phyloP scores from a whole-genome alignment of 371 early-diverging fungal genomes.

The Actinomucor elegans region DNA sequence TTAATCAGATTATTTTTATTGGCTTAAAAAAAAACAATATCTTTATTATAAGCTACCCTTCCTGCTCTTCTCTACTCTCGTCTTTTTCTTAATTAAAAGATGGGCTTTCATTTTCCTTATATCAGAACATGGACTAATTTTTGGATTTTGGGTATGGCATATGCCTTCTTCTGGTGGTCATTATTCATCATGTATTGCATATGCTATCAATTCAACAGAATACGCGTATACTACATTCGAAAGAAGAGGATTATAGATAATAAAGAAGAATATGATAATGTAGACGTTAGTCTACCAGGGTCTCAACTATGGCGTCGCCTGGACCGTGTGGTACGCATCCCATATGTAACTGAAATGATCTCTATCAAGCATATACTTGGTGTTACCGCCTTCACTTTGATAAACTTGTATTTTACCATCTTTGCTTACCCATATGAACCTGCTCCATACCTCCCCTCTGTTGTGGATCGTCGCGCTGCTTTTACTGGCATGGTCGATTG shows the following conservation, averaged over 20 bases:
- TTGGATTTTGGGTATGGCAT: constrained; percentile 27
- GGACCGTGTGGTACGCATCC: constrained; percentile 28
- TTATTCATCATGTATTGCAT: constrained; percentile 43
- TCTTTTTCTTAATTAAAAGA: not conserved
- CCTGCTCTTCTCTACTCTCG: not conserved
- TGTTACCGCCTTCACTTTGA: constrained; percentile 24
- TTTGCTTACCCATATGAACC: constrained; percentile 27
- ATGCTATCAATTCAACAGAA: constrained; percentile 29
- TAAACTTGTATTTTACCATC: constrained; percentile 36
- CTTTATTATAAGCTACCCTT: not conserved
- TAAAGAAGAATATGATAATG: constrained; percentile 10
- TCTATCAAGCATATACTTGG: constrained; percentile 42
- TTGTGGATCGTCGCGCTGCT: constrained; percentile 44
- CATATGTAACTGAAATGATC: constrained; percentile 42
- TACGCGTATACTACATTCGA: constrained; percentile 27
- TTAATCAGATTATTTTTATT: not conserved
- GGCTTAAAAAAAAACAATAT: not conserved
- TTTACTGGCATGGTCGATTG: constrained; percentile 44
- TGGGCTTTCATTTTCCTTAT: not conserved
- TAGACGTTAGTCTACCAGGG: not conserved
- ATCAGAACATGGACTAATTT: constrained; percentile 23
- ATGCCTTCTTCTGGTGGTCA: constrained; percentile 45
- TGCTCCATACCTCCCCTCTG: constrained; percentile 9
- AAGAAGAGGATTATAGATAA: constrained; percentile 18
- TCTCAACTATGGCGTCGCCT: constrained; percentile 2